Percentiles rank a stretch among this genome's conserved stretches.
Conservation (phyloP, 208 protist genomes). For the Leishmania gerbilli region DNA sequence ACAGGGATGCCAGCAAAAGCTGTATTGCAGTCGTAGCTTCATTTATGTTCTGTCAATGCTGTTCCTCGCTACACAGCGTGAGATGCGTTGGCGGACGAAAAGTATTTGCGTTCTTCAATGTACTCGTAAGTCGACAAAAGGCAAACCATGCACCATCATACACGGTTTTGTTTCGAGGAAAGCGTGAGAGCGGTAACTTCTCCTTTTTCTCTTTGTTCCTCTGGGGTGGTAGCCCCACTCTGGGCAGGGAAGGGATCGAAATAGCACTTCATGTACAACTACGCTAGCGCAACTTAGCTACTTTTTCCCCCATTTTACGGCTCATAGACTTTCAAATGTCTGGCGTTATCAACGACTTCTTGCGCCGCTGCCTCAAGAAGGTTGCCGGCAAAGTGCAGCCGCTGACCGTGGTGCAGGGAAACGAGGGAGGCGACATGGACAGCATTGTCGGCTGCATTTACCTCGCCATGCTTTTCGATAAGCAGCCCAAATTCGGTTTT, state of each 20-base stretch:
- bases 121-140: neutral
- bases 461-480: constrained; percentile 70
- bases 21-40: neutral
- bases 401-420: constrained; percentile 72
- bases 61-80: neutral
- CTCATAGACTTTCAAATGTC: constrained; percentile 33
- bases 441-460: constrained; percentile 86
- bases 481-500: constrained; percentile 24
- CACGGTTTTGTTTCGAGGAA: neutral
- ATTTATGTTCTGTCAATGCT: neutral
- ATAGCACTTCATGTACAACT: neutral
- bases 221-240: neutral
- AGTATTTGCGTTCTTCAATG: neutral
- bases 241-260: neutral
- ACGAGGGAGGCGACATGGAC: constrained; percentile 90
- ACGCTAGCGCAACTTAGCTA: neutral
- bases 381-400: constrained; percentile 21
- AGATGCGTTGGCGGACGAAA: neutral
- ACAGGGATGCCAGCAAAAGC: neutral
- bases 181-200: neutral
- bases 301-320: neutral
- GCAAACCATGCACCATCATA: neutral
- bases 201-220: neutral
- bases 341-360: constrained; percentile 66
- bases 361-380: constrained; percentile 36